Percentiles rank a stretch among this genome's conserved stretches.
Evolutionary conservation across 768 basidiomycete species (phyloP).

Genomic region (Neoboletus subvelutipes): DNA sequence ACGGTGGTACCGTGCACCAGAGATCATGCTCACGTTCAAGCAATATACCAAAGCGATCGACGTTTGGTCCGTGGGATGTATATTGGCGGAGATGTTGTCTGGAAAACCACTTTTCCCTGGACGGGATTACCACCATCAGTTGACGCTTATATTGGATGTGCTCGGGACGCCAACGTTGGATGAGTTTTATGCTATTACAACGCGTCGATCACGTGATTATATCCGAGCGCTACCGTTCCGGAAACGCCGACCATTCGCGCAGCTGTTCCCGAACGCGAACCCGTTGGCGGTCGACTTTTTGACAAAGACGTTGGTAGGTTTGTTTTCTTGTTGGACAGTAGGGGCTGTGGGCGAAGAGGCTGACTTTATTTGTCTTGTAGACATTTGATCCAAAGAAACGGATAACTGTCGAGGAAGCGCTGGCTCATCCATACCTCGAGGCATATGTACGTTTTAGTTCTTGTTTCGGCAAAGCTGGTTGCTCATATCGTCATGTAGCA

Average conservation of each 20-base stretch:
- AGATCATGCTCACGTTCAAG: slow-evolving; percentile 99
- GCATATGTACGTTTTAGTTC: slow-evolving; percentile 64
- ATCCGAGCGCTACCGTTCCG: slow-evolving; percentile 93
- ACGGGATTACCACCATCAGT: slow-evolving; percentile 93
- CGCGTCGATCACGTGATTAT: slow-evolving; percentile 89
- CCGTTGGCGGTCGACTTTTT: slow-evolving; percentile 75
- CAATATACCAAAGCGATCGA: slow-evolving; percentile 97
- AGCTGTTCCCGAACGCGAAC: slow-evolving; percentile 89
- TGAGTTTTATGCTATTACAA: slow-evolving; percentile 97
- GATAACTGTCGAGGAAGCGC: slow-evolving; percentile 89
- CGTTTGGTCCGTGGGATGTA: slow-evolving; percentile 85
- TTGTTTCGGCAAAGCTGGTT: not conserved
- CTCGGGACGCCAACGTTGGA: slow-evolving; percentile 96
- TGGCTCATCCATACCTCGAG: slow-evolving; percentile 93
- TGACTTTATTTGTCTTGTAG: slow-evolving; percentile 35
- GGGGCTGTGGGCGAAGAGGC: no score
- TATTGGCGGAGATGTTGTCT: slow-evolving; percentile 95
- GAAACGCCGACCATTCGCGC: slow-evolving; percentile 78
- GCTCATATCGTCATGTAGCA: slow-evolving; percentile 48
- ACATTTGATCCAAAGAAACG: slow-evolving; percentile 99
- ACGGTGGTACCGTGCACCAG: slow-evolving; percentile 97
- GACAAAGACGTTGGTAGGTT: slow-evolving; percentile 74
- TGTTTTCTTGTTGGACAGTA: no score
- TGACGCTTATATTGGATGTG: slow-evolving; percentile 93
- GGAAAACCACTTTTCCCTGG: slow-evolving; percentile 97